Evolutionary conservation across 139 green algal genomes (phyloP).

Genomic region (Desmodesmus armatus): DNA sequence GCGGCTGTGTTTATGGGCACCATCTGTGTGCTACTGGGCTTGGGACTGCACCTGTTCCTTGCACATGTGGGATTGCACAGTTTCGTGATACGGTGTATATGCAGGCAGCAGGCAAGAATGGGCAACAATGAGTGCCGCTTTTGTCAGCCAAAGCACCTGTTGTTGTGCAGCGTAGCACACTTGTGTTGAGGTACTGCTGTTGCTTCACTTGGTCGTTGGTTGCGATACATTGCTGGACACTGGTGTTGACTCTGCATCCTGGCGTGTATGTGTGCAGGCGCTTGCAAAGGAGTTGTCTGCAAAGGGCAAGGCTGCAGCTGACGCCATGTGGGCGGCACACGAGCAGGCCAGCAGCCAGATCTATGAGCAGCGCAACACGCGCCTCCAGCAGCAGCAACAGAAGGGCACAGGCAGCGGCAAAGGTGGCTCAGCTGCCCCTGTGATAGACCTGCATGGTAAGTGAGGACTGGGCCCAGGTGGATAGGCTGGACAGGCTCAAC

Average conservation of each 20-base stretch:
- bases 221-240: too few species aligned
- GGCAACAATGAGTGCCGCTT: too few species aligned
- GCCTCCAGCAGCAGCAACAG: background rate
- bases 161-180: too few species aligned
- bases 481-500: conserved; percentile 73
- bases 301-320: conserved; percentile 66
- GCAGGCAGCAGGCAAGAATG: too few species aligned
- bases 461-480: too few species aligned
- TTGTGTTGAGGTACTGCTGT: background rate
- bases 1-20: too few species aligned
- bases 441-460: conserved; percentile 36
- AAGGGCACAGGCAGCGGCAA: background rate
- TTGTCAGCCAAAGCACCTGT: too few species aligned
- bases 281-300: conserved; percentile 76
- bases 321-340: conserved; percentile 77
- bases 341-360: conserved; percentile 50
- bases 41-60: too few species aligned
- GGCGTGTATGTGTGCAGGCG: conserved; percentile 66
- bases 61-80: too few species aligned
- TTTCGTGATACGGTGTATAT: too few species aligned
- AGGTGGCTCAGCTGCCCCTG: background rate
- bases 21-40: too few species aligned
- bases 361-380: conserved; percentile 8
- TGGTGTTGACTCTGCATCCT: conserved; percentile 1
- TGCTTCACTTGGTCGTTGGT: too few species aligned